Base-by-base conservation (phyloP, 169 alveolate genomes). In the Cryptosporidium baileyi region DNA sequence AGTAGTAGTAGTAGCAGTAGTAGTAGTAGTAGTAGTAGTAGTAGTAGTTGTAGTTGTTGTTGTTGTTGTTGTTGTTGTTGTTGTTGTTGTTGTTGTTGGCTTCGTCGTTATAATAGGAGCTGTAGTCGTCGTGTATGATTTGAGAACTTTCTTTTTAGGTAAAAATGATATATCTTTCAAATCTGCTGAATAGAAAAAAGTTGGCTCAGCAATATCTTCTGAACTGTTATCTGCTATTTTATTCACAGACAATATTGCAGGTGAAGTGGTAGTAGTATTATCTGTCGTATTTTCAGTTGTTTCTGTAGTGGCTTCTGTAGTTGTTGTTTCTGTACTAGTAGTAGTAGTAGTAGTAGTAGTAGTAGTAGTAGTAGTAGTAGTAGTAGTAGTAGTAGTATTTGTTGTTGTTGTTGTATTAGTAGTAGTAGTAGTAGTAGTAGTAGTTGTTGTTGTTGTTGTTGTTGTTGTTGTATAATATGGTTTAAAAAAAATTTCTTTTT, bases 281-380 rank as follows among this genome's bases (percentile, higher is more conserved):
- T 7, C 15, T 7, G 61, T 52, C 8, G 61, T 52, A 22, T 7
- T 52, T 11, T 8, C 22, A 22, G 67, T 60, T 22, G 67, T 60
- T 13, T 41, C 24, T 11, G 67, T 30, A 30, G 47, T 28, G 24
- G 67, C 24, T 17, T 41, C 24, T 17, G 38, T 30, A 60, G 67
- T 60, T 17, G 67, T 60, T 9, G 67, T 17, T 52, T 7, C 15
- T 19, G 67, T 60, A 24, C 47, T 60, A 11, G n/a, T 30, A 17
- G 38, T 28, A 24, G 67, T 60, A 22, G 67, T 60, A 30, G 67
- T 60, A 60, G 67, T 60, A 6, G 38, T 30, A 60, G 67, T 60
- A 60, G 67, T 60, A 60, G 67, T 60, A 60, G 38, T 28, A 60
- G 67, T 60, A 8, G 67, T 60, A n/a, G n/a, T n/a, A n/a, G n/a